A percentile compares a stretch with the other conserved stretches of the same genome.
Evolutionary conservation across 192 early-diverging fungal species (phyloP).

Genomic region (Entophlyctis luteolus): DNA sequence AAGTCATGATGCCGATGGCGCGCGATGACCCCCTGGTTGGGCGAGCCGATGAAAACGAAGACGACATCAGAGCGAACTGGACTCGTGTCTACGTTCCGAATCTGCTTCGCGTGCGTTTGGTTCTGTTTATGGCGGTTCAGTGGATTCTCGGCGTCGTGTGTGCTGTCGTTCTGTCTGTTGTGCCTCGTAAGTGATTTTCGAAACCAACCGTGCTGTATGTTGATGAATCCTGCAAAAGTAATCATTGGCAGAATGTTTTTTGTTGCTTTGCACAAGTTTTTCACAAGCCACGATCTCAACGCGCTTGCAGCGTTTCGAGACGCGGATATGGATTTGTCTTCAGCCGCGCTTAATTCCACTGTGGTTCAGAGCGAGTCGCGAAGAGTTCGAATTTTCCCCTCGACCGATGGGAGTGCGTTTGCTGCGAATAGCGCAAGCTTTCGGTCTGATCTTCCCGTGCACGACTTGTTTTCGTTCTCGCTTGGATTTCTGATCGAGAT

Average conservation of each 20-base stretch:
- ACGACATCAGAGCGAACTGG: constrained; percentile 57
- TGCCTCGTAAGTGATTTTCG: constrained; percentile 23
- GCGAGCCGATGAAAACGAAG: constrained; percentile 42
- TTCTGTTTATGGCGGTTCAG: constrained; percentile 15
- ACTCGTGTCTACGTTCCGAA: constrained; percentile 81
- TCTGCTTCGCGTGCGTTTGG: constrained; percentile 51
- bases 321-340: not conserved
- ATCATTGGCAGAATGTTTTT: constrained; percentile 50
- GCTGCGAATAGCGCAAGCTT: constrained; percentile 4
- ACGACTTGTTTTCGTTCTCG: constrained; percentile 75
- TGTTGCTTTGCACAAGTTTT: constrained; percentile 24
- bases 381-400: constrained; percentile 3
- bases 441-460: constrained; percentile 53
- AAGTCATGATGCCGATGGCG: constrained; percentile 73
- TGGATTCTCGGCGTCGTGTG: constrained; percentile 4
- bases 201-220: not conserved
- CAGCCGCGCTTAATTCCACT: not conserved
- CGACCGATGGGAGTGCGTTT: not conserved
- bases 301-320: not conserved
- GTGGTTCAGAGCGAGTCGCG: not conserved
- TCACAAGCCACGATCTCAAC: constrained; percentile 1
- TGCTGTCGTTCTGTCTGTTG: constrained; percentile 1
- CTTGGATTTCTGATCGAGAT: constrained; percentile 62
- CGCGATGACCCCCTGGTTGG: constrained; percentile 42
- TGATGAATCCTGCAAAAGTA: constrained; percentile 41